Percentiles rank a stretch among this genome's conserved stretches.
phyloP scores from a whole-genome alignment of 352 stramenopile species.

The Globisporangium spinosum region DNA sequence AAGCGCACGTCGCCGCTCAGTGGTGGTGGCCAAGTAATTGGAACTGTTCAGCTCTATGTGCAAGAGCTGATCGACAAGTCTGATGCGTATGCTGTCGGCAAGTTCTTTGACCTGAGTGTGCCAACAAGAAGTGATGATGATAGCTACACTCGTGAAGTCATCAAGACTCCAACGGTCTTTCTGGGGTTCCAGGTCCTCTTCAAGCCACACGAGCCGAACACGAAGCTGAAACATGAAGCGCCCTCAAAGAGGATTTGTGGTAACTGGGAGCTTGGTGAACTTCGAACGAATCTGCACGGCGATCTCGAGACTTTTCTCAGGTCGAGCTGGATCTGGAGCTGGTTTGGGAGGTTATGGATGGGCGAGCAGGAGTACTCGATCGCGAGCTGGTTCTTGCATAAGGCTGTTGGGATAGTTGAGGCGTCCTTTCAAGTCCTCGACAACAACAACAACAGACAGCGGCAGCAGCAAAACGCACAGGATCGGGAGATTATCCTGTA shows the following conservation, averaged over 20 bases:
- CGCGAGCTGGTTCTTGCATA: conserved; percentile 42
- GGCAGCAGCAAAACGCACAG: neutral
- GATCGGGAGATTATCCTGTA: neutral
- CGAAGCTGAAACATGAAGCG: neutral
- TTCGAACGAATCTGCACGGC: conserved; percentile 40
- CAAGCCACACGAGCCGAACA: neutral
- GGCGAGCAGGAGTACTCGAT: conserved; percentile 42
- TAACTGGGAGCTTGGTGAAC: conserved; percentile 44
- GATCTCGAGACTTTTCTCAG: conserved; percentile 48
- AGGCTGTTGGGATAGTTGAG: conserved; percentile 16
- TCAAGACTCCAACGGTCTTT: conserved; percentile 20
- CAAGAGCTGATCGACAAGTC: conserved; percentile 32
- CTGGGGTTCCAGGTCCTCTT: conserved; percentile 17
- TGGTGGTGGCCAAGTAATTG: conserved; percentile 27
- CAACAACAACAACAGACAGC: neutral
- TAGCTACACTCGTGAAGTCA: conserved; percentile 3
- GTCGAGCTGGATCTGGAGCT: conserved; percentile 59
- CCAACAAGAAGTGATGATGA: neutral
- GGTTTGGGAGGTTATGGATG: conserved; percentile 35
- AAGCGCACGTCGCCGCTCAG: conserved; percentile 2
- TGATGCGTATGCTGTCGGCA: conserved; percentile 19
- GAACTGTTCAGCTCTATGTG: conserved; percentile 36
- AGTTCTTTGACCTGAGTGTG: conserved; percentile 15
- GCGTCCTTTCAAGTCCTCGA: neutral
- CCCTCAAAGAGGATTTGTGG: conserved; percentile 21